These are phyloP conservation scores for Plectosphaerella sp. DNA, from an alignment of 2,329 filamentous ascomycete genomes.

Conservation along the genomic window DNA sequence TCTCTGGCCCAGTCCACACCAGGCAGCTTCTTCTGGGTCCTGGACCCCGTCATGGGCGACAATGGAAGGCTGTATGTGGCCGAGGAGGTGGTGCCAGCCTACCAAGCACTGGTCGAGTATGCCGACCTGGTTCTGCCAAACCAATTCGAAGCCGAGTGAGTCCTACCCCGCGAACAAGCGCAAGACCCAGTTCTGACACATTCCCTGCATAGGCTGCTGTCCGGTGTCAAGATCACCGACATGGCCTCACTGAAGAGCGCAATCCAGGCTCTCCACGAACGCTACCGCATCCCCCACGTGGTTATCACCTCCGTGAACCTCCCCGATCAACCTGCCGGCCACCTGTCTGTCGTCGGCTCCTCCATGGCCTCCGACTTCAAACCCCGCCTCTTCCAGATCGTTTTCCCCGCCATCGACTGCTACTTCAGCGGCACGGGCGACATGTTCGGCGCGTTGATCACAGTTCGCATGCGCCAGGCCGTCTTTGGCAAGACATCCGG, in stretches of 20 bases:
- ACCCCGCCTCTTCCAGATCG: conserved; percentile 82
- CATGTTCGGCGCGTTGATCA: conserved; percentile 93
- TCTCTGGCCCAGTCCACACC: conserved; percentile 42
- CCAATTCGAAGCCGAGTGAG: conserved; percentile 93
- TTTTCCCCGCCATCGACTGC: conserved; percentile 81
- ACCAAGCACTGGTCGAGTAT: conserved; percentile 71
- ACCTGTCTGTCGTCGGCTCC: conserved; percentile 72
- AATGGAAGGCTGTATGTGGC: conserved; percentile 89
- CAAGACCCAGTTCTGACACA: background rate
- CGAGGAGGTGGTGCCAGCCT: conserved; percentile 86
- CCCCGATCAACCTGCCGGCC: conserved; percentile 41
- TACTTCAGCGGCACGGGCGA: conserved; percentile 97
- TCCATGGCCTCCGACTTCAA: conserved; percentile 59
- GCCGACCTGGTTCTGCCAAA: conserved; percentile 94
- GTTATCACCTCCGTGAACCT: conserved; percentile 88
- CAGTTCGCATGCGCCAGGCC: conserved; percentile 83
- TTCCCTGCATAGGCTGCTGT: conserved; percentile 62
- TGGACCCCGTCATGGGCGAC: conserved; percentile 98
- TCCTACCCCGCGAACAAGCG: conserved; percentile 8
- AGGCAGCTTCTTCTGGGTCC: conserved; percentile 89
- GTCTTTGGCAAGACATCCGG: conserved; percentile 40
- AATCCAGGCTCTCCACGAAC: conserved; percentile 71
- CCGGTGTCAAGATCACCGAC: conserved; percentile 77
- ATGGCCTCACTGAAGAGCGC: conserved; percentile 68
- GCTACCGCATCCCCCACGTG: conserved; percentile 77